Conservation (phyloP, 2,329 filamentous ascomycete species). For the Rutstroemia sp. region DNA sequence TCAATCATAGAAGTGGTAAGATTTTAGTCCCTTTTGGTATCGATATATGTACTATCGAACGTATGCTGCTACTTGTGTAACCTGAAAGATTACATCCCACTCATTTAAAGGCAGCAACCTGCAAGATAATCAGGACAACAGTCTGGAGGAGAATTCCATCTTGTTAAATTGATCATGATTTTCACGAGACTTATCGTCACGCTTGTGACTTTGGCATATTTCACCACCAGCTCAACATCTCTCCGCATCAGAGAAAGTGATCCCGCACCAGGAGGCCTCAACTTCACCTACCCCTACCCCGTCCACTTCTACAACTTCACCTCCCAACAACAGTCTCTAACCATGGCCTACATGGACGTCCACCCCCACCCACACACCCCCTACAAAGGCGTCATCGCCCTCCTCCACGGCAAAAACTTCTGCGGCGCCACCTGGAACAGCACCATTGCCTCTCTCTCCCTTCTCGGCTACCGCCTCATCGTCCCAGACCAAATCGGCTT, state of each 20-base stretch:
- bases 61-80: no score
- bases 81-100: no score
- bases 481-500: conserved; percentile 47
- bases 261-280: background rate
- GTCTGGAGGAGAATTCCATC: no score
- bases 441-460: conserved; percentile 37
- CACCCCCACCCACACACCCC: background rate
- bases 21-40: no score
- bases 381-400: conserved; percentile 32
- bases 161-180: background rate
- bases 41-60: no score
- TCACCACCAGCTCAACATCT: background rate
- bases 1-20: no score
- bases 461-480: conserved; percentile 43
- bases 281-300: background rate
- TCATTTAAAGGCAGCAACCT: no score
- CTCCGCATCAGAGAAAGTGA: background rate
- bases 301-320: conserved; percentile 16
- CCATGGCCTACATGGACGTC: background rate
- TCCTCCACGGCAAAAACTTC: conserved; percentile 51
- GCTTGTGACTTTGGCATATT: background rate
- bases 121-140: no score
- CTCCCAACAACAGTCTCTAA: conserved; percentile 27
- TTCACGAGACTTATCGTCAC: background rate
- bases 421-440: conserved; percentile 45